Percentiles rank a stretch among this genome's conserved stretches.
Conservation (phyloP, 306 rosid species). For the Cicer chorassanicum region DNA sequence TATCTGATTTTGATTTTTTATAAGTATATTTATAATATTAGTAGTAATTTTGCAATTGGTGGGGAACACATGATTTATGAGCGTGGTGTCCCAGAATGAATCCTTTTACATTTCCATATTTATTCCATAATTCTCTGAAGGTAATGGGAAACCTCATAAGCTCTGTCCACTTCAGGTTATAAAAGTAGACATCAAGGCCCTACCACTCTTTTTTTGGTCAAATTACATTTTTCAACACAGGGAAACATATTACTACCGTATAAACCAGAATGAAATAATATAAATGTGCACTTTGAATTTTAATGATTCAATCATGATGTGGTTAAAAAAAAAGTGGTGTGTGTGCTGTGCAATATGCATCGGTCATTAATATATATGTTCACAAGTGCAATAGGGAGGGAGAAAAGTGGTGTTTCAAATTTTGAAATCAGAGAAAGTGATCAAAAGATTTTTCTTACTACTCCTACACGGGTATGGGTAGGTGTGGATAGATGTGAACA, state of each 20-base stretch:
- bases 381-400: constrained; percentile 48
- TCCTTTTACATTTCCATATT: constrained; percentile 31
- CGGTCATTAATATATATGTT: constrained; percentile 42
- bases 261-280: constrained; percentile 47
- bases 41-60: constrained; percentile 27
- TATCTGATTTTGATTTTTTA: not conserved
- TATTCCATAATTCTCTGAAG: constrained; percentile 32
- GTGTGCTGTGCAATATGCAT: constrained; percentile 48
- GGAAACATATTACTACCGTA: not conserved
- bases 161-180: constrained; percentile 44
- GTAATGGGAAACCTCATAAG: constrained; percentile 44
- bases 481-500: constrained; percentile 56
- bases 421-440: constrained; percentile 67
- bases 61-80: constrained; percentile 45
- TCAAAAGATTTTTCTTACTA: constrained; percentile 35
- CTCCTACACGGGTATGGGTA: constrained; percentile 37
- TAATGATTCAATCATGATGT: constrained; percentile 67
- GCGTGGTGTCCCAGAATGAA: constrained; percentile 40
- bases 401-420: constrained; percentile 68
- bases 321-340: constrained; percentile 43
- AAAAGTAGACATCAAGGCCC: constrained; percentile 48
- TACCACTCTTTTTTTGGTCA: constrained; percentile 39
- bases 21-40: no score
- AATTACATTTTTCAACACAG: constrained; percentile 38
- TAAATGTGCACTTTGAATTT: constrained; percentile 64